Evolutionary conservation across 768 basidiomycete genomes (phyloP), one percentile per base, ranked within the genome.

Genomic region (Macrolepiota dolichaula): DNA sequence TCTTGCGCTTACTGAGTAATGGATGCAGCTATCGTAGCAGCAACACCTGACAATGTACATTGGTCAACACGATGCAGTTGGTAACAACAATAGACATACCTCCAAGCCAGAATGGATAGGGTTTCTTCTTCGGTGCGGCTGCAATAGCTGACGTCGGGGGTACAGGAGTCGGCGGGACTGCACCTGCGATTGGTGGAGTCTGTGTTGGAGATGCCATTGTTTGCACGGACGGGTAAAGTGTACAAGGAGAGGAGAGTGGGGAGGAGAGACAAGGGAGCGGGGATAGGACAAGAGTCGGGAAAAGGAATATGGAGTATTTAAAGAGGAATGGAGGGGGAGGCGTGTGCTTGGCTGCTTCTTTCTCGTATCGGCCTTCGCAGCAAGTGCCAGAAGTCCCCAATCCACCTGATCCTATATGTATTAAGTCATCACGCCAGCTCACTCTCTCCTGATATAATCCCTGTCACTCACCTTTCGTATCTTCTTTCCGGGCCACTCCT

Each of bases 61-160:
- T 36, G 11, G 51, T 50, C 42, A 25, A 36, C 4, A n/a, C 15
- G 42, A 10, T 2, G 42, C n/a, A 7, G 42, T 19, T 36, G 35
- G 17, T 19, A 40, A 40, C 22, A 32, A 44, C n/a, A 7, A 27
- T 49, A 35, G 36, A 73, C 77, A 57, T 56, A 83, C 91, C 92
- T 70, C 92, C 92, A 7, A 94, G 80, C 83, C 89, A 94, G 77
- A 92, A 92, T 11, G 92, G 92, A 73, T 94, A 90, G 15, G 90
- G 90, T 72, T 85, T 73, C 77, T 91, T 91, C 75, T 79, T 79
- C 38, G 68, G 64, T 11, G 73, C 17, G 4, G 57, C 29, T 7
- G 29, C 24, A 19, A 36, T 25, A 32, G 24, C 35, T 7, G 53
- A 46, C 15, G 52, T 50, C 9, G 59, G 35, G 22, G 59, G 53